Conservation (phyloP, 768 basidiomycete species). For the Boletus rufocinnamomeus region DNA sequence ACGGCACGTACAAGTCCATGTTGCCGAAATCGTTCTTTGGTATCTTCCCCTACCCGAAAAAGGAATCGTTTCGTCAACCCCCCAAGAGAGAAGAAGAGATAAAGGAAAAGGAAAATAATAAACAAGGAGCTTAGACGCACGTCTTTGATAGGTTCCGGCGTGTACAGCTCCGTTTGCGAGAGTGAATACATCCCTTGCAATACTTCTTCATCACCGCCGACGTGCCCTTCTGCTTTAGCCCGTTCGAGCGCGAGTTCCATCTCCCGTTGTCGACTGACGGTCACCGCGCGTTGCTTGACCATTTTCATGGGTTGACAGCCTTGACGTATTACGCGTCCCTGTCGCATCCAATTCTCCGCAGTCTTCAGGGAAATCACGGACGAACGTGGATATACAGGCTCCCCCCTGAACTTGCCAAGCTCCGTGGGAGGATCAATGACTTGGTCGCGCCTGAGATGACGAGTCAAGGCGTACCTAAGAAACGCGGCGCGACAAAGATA, state of each 20-base stretch:
- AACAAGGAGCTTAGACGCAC: constrained; percentile 64
- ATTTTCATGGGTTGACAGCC: constrained; percentile 87
- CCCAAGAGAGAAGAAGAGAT: not conserved
- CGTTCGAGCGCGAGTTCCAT: constrained; percentile 57
- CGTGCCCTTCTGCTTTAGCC: constrained; percentile 38
- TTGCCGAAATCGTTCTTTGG: constrained; percentile 97
- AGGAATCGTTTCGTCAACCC: constrained; percentile 8
- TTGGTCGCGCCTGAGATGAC: constrained; percentile 88
- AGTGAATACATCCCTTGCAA: constrained; percentile 89
- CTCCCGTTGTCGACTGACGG: constrained; percentile 75
- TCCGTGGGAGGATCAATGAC: constrained; percentile 80
- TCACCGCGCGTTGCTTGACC: constrained; percentile 83
- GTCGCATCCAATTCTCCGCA: constrained; percentile 93
- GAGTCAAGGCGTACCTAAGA: constrained; percentile 74
- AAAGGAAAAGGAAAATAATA: constrained; percentile 6
- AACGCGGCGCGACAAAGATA: constrained; percentile 1
- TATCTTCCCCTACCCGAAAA: constrained; percentile 70
- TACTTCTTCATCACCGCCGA: constrained; percentile 49
- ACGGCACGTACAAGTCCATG: constrained; percentile 91
- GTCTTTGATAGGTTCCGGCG: constrained; percentile 79
- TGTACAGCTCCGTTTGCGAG: constrained; percentile 81
- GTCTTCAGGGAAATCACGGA: constrained; percentile 86
- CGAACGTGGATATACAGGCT: constrained; percentile 85
- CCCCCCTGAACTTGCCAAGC: constrained; percentile 90
- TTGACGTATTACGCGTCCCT: constrained; percentile 69